Conservation (phyloP, 768 basidiomycete genomes). For the Fistulinella prunicolor region DNA sequence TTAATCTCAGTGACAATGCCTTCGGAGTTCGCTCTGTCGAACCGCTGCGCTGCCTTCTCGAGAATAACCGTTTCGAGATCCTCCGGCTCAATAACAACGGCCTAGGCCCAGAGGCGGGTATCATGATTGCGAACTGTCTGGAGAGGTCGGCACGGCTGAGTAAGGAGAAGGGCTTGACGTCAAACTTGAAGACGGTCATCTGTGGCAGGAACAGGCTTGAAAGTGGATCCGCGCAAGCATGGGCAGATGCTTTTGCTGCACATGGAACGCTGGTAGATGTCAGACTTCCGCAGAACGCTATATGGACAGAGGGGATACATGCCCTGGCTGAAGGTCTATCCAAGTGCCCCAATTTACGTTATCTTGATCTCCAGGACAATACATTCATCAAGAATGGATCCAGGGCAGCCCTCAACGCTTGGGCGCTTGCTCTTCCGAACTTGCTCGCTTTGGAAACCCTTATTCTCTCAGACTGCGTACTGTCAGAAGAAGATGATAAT, state of each 20-base stretch:
- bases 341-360: conserved; percentile 59
- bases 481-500: conserved; percentile 70
- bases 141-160: conserved; percentile 68
- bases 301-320: conserved; percentile 86
- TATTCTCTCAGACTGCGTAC: conserved; percentile 89
- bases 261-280: conserved; percentile 83
- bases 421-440: conserved; percentile 60
- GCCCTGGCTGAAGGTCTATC: conserved; percentile 74
- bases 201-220: conserved; percentile 97
- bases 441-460: conserved; percentile 77
- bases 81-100: conserved; percentile 97
- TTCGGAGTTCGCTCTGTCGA: conserved; percentile 95
- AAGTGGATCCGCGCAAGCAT: conserved; percentile 77
- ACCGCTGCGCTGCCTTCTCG: conserved; percentile 88
- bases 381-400: conserved; percentile 70
- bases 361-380: conserved; percentile 92
- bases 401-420: conserved; percentile 51
- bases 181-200: conserved; percentile 75
- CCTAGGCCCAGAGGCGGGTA: conserved; percentile 86
- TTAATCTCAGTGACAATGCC: conserved; percentile 94
- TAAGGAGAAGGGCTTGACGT: conserved; percentile 61
- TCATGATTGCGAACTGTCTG: conserved; percentile 81
- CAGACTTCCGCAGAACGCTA: conserved; percentile 97
- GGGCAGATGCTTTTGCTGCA: conserved; percentile 85
- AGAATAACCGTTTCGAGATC: conserved; percentile 72